Base-by-base conservation (phyloP, 495 filamentous ascomycete species). In the Hypoxylon fuscum region DNA sequence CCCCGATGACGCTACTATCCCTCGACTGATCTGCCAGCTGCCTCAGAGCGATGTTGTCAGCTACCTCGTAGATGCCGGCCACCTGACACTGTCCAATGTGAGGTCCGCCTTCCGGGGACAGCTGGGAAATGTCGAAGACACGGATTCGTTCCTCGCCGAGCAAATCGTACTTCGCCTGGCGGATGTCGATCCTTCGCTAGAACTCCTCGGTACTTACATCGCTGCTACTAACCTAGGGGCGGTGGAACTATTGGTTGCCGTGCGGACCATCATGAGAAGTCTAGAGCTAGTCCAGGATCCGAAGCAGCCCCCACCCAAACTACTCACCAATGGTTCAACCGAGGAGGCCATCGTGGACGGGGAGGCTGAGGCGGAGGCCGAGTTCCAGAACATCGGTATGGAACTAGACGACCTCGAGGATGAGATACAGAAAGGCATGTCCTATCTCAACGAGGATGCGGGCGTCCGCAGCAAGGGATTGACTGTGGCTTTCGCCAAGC, bases 1-100 rank as follows among this genome's bases (percentile, higher is more conserved):
- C 6, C 62, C 29, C 35, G 52, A 62, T 1, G 74, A 73, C n/a
- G 37, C 70, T 11, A 62, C 70, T 20, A 46, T 63, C 2, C 32
- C 70, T 18, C 66, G 76, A 25, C 72, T 90, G 8, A 77, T 75
- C 2, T 77, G 77, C 59, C 53, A 77, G 75, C 40, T 89, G 69
- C 79, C 86, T 71, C 64, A 75, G 64, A 69, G 78, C 64, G 73
- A 84, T 74, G 58, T 87, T 62, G 70, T 84, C 56, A 77, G 81
- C 14, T 91, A 88, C 77, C 79, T 93, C 1, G 77, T 87, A 14
- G 73, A 81, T 27, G 74, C 81, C 6, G 87, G 88, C n/a, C 81
- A 90, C 52, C 57, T 93, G 29, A 85, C 82, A 8, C 62, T 79
- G 0, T 79, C 83, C 10, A 88, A 88, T 43, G 73, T 91, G 32